phyloP scores from a whole-genome alignment of 1,284 basidiomycete genomes.

The Rhodotorula sp. region DNA sequence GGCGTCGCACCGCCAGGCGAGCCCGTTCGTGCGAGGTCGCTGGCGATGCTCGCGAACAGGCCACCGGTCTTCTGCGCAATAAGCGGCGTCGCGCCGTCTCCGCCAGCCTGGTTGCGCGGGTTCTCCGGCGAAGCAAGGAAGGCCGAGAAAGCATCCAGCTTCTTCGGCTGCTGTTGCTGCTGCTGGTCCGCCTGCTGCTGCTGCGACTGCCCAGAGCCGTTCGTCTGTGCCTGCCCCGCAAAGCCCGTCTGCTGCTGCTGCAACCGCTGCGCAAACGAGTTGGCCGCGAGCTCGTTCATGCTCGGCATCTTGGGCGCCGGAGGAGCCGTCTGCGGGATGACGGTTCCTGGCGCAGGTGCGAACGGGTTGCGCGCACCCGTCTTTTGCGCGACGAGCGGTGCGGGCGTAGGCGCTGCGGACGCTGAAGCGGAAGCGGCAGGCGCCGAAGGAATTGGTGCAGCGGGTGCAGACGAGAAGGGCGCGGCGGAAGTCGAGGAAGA shows the following conservation, averaged over 20 bases:
- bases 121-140: constrained; percentile 29
- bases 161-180: constrained; percentile 41
- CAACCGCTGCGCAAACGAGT: constrained; percentile 46
- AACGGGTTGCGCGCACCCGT: constrained; percentile 97
- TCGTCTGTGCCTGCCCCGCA: constrained; percentile 21
- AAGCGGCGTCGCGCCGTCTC: constrained; percentile 21
- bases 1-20: constrained; percentile 42
- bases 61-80: constrained; percentile 47
- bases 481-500: background rate
- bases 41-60: constrained; percentile 51
- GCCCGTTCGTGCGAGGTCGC: constrained; percentile 48
- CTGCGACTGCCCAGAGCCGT: background rate
- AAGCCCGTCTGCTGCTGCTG: constrained; percentile 44
- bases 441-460: constrained; percentile 24
- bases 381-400: constrained; percentile 74
- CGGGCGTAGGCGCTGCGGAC: constrained; percentile 50
- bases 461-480: background rate
- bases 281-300: constrained; percentile 74
- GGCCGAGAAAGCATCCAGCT: constrained; percentile 47
- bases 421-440: background rate
- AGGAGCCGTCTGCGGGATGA: constrained; percentile 54
- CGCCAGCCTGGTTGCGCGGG: constrained; percentile 2
- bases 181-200: constrained; percentile 37
- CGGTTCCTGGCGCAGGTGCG: constrained; percentile 64
- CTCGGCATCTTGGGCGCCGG: constrained; percentile 67